phyloP scores from a whole-genome alignment of 2,329 filamentous ascomycete genomes.

The Fusarium nematophilum region DNA sequence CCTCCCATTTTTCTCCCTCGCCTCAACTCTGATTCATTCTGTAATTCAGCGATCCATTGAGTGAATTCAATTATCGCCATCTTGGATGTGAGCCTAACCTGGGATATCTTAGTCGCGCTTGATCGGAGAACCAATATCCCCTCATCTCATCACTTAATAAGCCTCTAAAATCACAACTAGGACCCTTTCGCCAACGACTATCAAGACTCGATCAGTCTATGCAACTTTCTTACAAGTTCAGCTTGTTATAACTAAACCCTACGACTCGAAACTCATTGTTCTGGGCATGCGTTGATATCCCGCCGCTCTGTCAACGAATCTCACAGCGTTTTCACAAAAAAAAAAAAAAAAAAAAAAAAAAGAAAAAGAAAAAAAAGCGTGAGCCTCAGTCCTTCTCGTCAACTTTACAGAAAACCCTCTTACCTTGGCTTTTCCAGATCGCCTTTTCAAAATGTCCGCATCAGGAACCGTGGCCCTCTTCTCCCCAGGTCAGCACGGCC shows the following conservation, averaged over 20 bases:
- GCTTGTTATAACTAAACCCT: neutral
- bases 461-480: constrained; percentile 56
- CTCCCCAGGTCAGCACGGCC: constrained; percentile 57
- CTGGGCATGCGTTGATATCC: constrained; percentile 14
- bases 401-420: constrained; percentile 1
- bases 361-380: neutral
- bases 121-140: constrained; percentile 30
- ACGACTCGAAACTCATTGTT: neutral
- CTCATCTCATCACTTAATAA: constrained; percentile 15
- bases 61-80: constrained; percentile 9
- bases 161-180: constrained; percentile 22
- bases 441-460: constrained; percentile 41
- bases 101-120: constrained; percentile 21
- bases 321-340: neutral
- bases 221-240: neutral
- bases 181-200: constrained; percentile 3
- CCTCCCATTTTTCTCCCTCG: neutral
- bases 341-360: too few relatives aligned
- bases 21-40: neutral
- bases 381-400: neutral
- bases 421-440: neutral
- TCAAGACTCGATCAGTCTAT: neutral
- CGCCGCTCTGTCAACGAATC: neutral
- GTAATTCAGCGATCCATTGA: constrained; percentile 8
- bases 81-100: constrained; percentile 32